phyloP scores from a whole-genome alignment of 2,329 filamentous ascomycete genomes.

The Thelonectria olida region DNA sequence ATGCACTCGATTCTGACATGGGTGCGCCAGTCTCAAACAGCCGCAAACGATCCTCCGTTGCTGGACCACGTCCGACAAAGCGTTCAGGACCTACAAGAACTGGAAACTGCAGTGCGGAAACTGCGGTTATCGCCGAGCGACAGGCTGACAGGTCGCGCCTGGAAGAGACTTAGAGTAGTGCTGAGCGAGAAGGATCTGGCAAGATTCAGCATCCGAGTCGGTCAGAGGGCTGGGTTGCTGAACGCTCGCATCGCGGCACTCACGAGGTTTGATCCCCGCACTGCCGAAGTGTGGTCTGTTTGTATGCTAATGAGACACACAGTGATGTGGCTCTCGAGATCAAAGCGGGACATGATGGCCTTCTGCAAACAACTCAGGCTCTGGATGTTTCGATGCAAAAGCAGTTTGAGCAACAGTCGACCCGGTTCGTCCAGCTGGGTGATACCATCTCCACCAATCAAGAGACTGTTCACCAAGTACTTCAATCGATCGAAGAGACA shows the following conservation, averaged over 20 bases:
- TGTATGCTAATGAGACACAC: neutral
- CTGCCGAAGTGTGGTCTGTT: neutral
- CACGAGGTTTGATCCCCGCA: neutral
- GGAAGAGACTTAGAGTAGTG: slow-evolving; percentile 15
- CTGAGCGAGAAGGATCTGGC: slow-evolving; percentile 12
- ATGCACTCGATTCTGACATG: slow-evolving; percentile 18
- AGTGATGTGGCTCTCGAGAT: neutral
- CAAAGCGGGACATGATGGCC: neutral
- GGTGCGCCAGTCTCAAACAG: neutral
- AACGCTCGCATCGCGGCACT: slow-evolving; percentile 2
- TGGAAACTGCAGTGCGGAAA: slow-evolving; percentile 2
- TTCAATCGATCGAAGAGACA: neutral
- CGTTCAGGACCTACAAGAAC: neutral
- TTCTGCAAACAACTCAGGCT: neutral
- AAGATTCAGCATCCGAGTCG: neutral
- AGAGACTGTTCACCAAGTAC: neutral
- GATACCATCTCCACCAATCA: neutral
- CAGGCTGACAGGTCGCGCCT: neutral
- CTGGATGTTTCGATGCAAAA: neutral
- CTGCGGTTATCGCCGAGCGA: slow-evolving; percentile 5
- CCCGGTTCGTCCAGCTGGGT: neutral
- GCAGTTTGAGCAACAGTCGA: neutral
- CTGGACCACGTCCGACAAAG: neutral
- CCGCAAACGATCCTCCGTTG: neutral
- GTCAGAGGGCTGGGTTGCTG: neutral